Percentiles rank a stretch among this genome's conserved stretches.
These are phyloP conservation scores for Rutstroemia sp. DNA, from an alignment of 2,329 filamentous ascomycete species.

Conservation along the genomic window DNA sequence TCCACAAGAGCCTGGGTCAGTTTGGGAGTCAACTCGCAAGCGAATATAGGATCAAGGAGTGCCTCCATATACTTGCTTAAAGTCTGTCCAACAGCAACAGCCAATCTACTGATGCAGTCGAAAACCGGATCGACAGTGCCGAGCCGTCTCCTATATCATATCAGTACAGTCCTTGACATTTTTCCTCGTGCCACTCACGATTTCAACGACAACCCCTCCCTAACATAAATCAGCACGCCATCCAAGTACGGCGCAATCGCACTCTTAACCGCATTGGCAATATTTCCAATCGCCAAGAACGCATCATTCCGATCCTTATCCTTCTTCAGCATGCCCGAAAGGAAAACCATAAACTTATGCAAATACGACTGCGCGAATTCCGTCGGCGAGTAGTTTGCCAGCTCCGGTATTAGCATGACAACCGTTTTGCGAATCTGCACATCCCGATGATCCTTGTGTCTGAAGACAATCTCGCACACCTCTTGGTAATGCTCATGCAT, in stretches of 20 bases:
- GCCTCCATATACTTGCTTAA: conserved; percentile 98
- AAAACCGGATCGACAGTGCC: conserved; percentile 70
- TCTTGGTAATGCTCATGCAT: conserved; percentile 95
- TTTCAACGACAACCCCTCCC: conserved; percentile 80
- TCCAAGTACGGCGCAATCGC: conserved; percentile 93
- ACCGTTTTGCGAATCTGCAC: conserved; percentile 81
- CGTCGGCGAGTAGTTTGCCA: conserved; percentile 85
- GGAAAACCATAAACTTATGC: conserved; percentile 94
- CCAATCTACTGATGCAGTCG: conserved; percentile 94
- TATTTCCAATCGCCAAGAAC: conserved; percentile 91
- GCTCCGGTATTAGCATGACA: conserved; percentile 81
- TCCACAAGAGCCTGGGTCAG: conserved; percentile 93
- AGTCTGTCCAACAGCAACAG: conserved; percentile 90
- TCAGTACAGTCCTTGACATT: conserved; percentile 22
- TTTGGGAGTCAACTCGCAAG: conserved; percentile 87
- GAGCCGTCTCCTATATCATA: conserved; percentile 31
- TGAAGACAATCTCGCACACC: conserved; percentile 85
- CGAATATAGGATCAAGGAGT: conserved; percentile 90
- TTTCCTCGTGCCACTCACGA: conserved; percentile 40
- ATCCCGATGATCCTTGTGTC: conserved; percentile 89
- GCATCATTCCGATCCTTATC: conserved; percentile 91
- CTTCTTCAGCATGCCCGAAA: conserved; percentile 88
- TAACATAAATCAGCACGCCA: conserved; percentile 85
- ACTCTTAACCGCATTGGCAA: conserved; percentile 92
- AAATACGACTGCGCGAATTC: conserved; percentile 85